Percentiles rank a stretch among this genome's conserved stretches.
These are phyloP conservation scores for Boletus sp. DNA, from an alignment of 1,284 basidiomycete species.

Conservation along the genomic window DNA sequence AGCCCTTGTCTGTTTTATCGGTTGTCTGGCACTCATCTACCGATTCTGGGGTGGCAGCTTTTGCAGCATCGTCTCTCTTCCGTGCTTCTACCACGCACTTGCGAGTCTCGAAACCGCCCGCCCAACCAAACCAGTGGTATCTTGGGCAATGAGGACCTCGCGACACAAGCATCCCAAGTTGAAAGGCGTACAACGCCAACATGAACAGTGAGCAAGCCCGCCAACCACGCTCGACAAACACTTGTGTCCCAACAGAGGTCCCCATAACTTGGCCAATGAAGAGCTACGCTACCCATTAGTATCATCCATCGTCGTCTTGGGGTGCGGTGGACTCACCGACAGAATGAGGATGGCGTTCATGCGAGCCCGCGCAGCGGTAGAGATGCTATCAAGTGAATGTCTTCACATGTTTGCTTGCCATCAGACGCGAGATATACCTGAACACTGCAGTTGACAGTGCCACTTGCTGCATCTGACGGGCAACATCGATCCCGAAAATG, in stretches of 20 bases:
- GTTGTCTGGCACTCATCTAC: background rate
- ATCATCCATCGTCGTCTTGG: background rate
- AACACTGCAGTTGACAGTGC: conserved; percentile 37
- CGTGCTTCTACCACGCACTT: conserved; percentile 25
- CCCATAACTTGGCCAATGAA: conserved; percentile 64
- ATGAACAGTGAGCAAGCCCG: conserved; percentile 48
- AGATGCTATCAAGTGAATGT: conserved; percentile 40
- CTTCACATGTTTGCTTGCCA: background rate
- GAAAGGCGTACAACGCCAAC: conserved; percentile 47
- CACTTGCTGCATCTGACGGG: conserved; percentile 44
- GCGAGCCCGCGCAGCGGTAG: conserved; percentile 51
- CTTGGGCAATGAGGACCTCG: conserved; percentile 54
- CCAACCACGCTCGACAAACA: conserved; percentile 62
- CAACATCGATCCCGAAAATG: conserved; percentile 44
- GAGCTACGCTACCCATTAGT: conserved; percentile 32
- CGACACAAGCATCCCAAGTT: conserved; percentile 42
- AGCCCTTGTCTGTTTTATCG: conserved; percentile 10
- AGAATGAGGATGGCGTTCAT: conserved; percentile 63
- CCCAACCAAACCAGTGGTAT: conserved; percentile 55
- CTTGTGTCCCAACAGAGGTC: conserved; percentile 56
- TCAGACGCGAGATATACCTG: conserved; percentile 22
- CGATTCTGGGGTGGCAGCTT: background rate
- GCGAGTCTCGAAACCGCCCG: conserved; percentile 44
- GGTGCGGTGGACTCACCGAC: conserved; percentile 36
- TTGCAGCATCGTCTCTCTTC: background rate